Conservation (phyloP, 805 yeast genomes). For the Candida methanosorbosa region DNA sequence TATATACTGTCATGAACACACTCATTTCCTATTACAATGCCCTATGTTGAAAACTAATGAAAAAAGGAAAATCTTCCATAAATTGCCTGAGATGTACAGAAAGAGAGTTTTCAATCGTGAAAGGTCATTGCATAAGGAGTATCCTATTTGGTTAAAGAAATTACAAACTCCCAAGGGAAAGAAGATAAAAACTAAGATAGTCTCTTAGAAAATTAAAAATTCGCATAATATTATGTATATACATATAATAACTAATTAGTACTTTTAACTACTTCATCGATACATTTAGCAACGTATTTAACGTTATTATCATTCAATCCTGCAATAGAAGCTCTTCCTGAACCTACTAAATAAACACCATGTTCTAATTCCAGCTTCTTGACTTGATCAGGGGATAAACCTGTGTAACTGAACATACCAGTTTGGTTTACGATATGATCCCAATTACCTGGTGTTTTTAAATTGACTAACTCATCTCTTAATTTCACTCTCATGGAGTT, state of each 20-base stretch:
- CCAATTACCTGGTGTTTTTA: constrained; percentile 87
- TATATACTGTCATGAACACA: background rate
- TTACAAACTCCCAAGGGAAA: background rate
- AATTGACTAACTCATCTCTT: constrained; percentile 47
- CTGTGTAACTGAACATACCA: constrained; percentile 97
- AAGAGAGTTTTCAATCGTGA: background rate
- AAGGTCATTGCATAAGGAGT: background rate
- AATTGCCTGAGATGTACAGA: background rate
- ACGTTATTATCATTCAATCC: constrained; percentile 81
- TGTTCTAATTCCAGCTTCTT: constrained; percentile 65
- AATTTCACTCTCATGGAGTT: constrained; percentile 66
- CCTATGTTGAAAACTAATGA: background rate
- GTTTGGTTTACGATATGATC: constrained; percentile 83
- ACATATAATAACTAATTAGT: background rate
- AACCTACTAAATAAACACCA: constrained; percentile 70
- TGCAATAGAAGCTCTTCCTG: constrained; percentile 91
- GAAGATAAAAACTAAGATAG: background rate
- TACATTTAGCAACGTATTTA: constrained; percentile 66
- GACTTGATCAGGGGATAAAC: constrained; percentile 70
- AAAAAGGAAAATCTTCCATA: background rate
- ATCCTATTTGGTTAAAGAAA: constrained; percentile 1
- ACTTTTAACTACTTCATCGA: constrained; percentile 60
- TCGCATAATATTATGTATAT: background rate
- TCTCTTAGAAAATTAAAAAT: background rate
- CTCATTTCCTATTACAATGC: background rate